These are phyloP conservation scores for sunflower (Helianthus annuus) DNA, from an alignment of 129 eudicot genomes.

Conservation along the genomic window DNA sequence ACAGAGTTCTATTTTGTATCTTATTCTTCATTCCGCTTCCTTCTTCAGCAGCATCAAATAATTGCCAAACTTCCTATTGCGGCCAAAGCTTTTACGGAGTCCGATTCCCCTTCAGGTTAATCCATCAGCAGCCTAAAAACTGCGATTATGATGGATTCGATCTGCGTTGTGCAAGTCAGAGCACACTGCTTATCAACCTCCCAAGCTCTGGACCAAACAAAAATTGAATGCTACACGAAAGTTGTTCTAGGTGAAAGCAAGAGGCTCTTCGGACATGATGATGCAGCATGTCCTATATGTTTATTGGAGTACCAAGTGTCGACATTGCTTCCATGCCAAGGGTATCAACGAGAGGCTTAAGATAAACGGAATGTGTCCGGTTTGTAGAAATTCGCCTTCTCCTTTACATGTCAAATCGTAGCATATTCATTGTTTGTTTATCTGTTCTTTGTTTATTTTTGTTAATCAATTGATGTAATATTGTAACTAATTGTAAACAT, in stretches of 20 bases:
- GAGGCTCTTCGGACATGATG: slow-evolving; percentile 64
- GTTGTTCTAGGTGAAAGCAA: slow-evolving; percentile 67
- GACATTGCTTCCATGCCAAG: slow-evolving; percentile 75
- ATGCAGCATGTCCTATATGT: slow-evolving; percentile 65
- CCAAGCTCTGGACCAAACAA: slow-evolving; percentile 49
- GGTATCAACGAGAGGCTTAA: slow-evolving; percentile 76
- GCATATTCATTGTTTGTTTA: background rate
- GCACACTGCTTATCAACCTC: slow-evolving; percentile 29
- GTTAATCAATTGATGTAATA: background rate
- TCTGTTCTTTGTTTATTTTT: background rate
- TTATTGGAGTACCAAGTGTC: slow-evolving; percentile 58
- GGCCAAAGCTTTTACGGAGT: slow-evolving; percentile 23
- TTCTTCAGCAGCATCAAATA: slow-evolving; percentile 23
- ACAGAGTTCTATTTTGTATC: background rate
- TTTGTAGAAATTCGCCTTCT: slow-evolving; percentile 69
- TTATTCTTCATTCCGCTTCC: slow-evolving; percentile 22
- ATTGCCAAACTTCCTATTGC: slow-evolving; percentile 42
- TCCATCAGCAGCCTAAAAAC: slow-evolving; percentile 27
- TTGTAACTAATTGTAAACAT: slow-evolving; percentile 1
- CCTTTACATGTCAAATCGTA: slow-evolving; percentile 26
- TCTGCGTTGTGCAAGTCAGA: slow-evolving; percentile 37
- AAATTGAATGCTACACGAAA: slow-evolving; percentile 64
- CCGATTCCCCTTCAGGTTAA: slow-evolving; percentile 50
- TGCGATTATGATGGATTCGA: slow-evolving; percentile 51
- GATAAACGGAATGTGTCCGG: slow-evolving; percentile 62